These are phyloP conservation scores for Torulaspora gathmanii DNA, from an alignment of 805 yeast genomes.

Conservation along the genomic window DNA sequence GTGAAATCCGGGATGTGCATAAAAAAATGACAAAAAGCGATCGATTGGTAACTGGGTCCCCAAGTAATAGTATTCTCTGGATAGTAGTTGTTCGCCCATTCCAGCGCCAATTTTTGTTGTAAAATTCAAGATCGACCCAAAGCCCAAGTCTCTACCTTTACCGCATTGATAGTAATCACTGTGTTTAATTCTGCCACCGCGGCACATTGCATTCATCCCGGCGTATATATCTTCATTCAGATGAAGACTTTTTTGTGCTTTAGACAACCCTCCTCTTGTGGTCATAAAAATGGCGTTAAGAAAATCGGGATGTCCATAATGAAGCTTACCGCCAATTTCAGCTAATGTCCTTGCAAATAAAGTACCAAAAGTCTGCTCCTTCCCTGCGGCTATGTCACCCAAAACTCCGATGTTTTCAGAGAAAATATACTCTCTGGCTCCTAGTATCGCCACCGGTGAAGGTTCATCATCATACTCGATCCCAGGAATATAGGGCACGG, in stretches of 20 bases:
- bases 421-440: conserved; percentile 92
- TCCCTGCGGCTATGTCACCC: conserved; percentile 96
- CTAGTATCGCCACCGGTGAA: conserved; percentile 88
- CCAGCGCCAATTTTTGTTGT: conserved; percentile 97
- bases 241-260: conserved; percentile 91
- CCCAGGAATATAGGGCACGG: conserved; percentile 60
- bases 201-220: conserved; percentile 81
- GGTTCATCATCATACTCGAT: conserved; percentile 38
- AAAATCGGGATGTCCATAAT: conserved; percentile 96
- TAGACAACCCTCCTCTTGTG: conserved; percentile 92
- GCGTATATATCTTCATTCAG: conserved; percentile 94
- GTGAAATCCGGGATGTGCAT: conserved; percentile 97
- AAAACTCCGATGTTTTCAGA: conserved; percentile 88
- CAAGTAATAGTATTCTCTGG: conserved; percentile 85
- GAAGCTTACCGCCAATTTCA: conserved; percentile 89
- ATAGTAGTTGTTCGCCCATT: conserved; percentile 93
- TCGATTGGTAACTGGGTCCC: conserved; percentile 89
- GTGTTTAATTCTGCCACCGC: conserved; percentile 94
- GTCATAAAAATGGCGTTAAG: conserved; percentile 87
- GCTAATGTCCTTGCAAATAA: conserved; percentile 89
- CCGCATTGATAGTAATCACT: conserved; percentile 97
- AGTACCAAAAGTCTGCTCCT: conserved; percentile 96
- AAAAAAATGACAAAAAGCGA: conserved; percentile 84
- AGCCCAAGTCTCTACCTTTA: conserved; percentile 92
- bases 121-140: conserved; percentile 85